Conservation (phyloP, 441 rosid species). For the Heliophila coronopifolia region DNA sequence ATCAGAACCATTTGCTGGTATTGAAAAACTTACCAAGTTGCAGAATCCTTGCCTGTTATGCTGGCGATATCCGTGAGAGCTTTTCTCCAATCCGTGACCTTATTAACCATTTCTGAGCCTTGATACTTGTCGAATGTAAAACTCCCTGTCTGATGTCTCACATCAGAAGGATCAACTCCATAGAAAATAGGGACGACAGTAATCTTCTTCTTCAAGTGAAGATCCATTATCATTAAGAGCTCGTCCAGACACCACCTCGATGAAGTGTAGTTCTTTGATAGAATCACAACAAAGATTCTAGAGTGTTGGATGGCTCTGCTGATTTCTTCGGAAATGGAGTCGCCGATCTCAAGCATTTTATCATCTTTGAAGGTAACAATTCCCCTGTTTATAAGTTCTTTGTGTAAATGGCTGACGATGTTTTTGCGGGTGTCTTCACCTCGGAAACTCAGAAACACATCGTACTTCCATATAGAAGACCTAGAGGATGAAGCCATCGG, state of each 20-base stretch:
- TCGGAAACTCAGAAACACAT: constrained; percentile 21
- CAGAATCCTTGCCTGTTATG: constrained; percentile 22
- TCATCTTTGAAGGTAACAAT: constrained; percentile 14
- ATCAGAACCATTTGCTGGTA: not conserved
- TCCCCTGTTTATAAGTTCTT: not conserved
- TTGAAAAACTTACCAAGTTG: not conserved
- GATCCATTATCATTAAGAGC: constrained; percentile 27
- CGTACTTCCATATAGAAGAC: not conserved
- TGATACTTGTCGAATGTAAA: constrained; percentile 13
- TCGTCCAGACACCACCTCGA: constrained; percentile 37
- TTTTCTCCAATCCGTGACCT: constrained; percentile 29
- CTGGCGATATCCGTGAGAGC: constrained; percentile 34
- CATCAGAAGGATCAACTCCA: constrained; percentile 31
- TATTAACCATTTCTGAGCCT: not conserved
- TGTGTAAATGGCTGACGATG: constrained; percentile 5
- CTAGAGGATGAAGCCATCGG: constrained; percentile 8
- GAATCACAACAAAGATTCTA: constrained; percentile 14
- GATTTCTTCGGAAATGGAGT: not conserved
- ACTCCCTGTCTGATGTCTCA: constrained; percentile 28
- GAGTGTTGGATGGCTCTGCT: constrained; percentile 14
- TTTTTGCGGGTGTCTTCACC: constrained; percentile 16
- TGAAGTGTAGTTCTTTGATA: constrained; percentile 28
- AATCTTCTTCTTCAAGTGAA: not conserved
- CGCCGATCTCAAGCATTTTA: not conserved
- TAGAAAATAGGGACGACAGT: constrained; percentile 30